These are phyloP conservation scores for Entamoeba nuttalli DNA, from an alignment of 208 protist species.

Conservation along the genomic window DNA sequence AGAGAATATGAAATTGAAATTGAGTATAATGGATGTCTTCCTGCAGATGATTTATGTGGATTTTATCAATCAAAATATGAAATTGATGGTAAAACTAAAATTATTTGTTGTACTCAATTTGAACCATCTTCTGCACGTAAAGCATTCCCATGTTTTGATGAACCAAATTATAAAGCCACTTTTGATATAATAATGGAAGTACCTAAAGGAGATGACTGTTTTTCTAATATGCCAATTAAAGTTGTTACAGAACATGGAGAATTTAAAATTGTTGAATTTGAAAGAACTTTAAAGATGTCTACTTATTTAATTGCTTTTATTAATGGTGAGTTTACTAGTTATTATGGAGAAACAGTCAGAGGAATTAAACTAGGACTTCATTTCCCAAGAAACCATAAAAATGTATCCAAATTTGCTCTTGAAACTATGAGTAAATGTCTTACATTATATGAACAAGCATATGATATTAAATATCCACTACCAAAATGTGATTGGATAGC, in stretches of 20 bases:
- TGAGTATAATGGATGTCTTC: background rate
- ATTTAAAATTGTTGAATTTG: conserved; percentile 43
- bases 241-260: background rate
- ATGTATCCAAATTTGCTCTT: conserved; percentile 53
- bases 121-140: conserved; percentile 16
- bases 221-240: conserved; percentile 25
- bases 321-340: conserved; percentile 64
- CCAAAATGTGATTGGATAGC: conserved; percentile 80
- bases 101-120: conserved; percentile 19
- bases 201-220: background rate
- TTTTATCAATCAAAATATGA: background rate
- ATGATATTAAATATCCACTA: conserved; percentile 61
- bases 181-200: conserved; percentile 16
- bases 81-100: background rate
- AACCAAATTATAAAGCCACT: conserved; percentile 15
- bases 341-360: conserved; percentile 38
- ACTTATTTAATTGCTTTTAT: conserved; percentile 83
- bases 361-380: conserved; percentile 26
- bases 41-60: background rate
- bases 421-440: conserved; percentile 51
- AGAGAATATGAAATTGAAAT: background rate
- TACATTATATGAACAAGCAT: conserved; percentile 47
- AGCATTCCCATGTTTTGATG: conserved; percentile 23
- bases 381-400: conserved; percentile 38
- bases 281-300: conserved; percentile 62